Conservation (phyloP, 2,329 filamentous ascomycete genomes). For the Epichloe typhina region DNA sequence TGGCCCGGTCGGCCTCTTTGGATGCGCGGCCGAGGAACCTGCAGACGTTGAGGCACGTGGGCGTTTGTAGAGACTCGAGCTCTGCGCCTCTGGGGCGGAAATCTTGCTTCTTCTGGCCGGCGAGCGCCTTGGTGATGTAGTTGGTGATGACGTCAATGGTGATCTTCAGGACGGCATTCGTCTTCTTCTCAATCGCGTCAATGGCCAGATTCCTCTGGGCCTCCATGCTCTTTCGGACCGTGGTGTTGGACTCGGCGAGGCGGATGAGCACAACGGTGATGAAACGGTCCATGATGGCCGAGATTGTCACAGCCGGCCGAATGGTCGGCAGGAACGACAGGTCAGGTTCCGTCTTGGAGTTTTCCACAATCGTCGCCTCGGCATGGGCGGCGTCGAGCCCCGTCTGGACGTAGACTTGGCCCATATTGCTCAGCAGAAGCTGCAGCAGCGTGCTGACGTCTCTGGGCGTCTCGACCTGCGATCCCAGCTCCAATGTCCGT, state of each 20-base stretch:
- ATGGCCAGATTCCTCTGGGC: constrained; percentile 64
- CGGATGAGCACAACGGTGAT: constrained; percentile 83
- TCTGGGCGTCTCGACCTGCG: constrained; percentile 79
- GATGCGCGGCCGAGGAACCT: constrained; percentile 63
- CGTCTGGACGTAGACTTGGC: constrained; percentile 63
- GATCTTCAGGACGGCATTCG: constrained; percentile 45
- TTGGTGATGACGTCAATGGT: constrained; percentile 56
- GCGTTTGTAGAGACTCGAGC: constrained; percentile 69
- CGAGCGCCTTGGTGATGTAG: constrained; percentile 61
- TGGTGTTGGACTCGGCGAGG: constrained; percentile 78
- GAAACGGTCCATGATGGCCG: constrained; percentile 86
- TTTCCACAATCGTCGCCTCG: constrained; percentile 63
- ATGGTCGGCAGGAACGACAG: constrained; percentile 69
- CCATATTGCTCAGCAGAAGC: constrained; percentile 76
- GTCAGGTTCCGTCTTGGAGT: constrained; percentile 72
- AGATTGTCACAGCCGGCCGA: constrained; percentile 72
- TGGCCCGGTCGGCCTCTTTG: constrained; percentile 47
- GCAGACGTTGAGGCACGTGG: constrained; percentile 70
- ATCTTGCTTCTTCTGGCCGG: constrained; percentile 74
- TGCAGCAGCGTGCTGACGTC: constrained; percentile 78
- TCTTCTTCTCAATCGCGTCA: constrained; percentile 72
- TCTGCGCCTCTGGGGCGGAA: constrained; percentile 79
- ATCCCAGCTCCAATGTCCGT: constrained; percentile 78
- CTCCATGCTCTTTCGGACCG: constrained; percentile 79
- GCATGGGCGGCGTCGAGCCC: constrained; percentile 59